Evolutionary conservation across 139 green algal species (phyloP), one percentile per base, ranked within the genome.

Genomic region (Gonium pectorale): DNA sequence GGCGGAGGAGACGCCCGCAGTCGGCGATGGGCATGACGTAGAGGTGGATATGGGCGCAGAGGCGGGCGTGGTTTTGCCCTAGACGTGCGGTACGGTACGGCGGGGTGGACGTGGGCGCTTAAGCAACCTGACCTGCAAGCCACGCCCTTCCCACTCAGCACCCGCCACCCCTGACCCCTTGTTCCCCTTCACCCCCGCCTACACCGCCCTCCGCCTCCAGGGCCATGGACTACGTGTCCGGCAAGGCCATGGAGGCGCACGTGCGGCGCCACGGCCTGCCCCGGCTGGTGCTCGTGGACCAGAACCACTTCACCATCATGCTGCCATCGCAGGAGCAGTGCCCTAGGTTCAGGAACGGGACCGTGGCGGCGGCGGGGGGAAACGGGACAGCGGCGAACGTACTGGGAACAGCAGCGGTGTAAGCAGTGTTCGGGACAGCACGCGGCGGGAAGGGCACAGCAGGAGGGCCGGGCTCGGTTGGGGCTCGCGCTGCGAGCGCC

Each of bases 251-350:
- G 60, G 77, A 73, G 33, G 41, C 41, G 21, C 77, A 83, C 43
- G 0, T 63, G 54, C 73, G 73, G 26, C 52, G 46, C 40, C 13
- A 22, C n/a, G 41, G 75, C 19, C 27, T 40, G 40, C 41, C 71
- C 40, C 9, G n/a, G 37, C 75, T 82, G 59, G 75, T 82, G 54
- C 59, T 82, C 4, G 75, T 70, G 52, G 75, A 82, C 60, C 75
- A 82, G 59, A 72, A 29, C 59, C 75, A 82, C 56, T 82, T 82
- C 59, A 13, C 40, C 5, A 41, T 81, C 13, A 54, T 81, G 27
- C 6, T 37, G 40, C 73, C 73, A 37, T 51, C 73, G 15, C 19
- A 26, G 9, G 37, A 69, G 38, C 68, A 77, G 26, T 79, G 70
- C 35, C 70, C 46, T 9, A n/a, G n/a, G n/a, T n/a, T n/a, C n/a